phyloP scores from a whole-genome alignment of 2,329 filamentous ascomycete genomes.

The Chaetomium sp. region DNA sequence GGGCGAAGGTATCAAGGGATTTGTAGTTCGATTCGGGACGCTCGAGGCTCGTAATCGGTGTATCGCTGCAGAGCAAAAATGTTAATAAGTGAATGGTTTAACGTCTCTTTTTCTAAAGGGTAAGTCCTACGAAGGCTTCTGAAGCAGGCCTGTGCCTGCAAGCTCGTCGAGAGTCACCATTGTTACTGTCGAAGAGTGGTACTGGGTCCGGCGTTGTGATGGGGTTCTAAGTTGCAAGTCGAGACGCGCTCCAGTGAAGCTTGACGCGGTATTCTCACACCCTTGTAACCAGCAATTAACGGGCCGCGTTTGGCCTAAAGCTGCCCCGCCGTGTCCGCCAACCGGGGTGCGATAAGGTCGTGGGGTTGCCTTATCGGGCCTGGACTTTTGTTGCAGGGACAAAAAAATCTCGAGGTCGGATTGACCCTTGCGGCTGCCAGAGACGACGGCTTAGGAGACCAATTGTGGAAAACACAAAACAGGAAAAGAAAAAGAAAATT shows the following conservation, averaged over 20 bases:
- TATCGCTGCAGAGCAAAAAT: conserved; percentile 37
- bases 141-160: conserved; percentile 46
- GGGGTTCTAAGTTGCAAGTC: not conserved
- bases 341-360: conserved; percentile 32
- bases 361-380: conserved; percentile 26
- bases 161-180: conserved; percentile 52
- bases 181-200: conserved; percentile 7
- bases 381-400: conserved; percentile 22
- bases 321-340: conserved; percentile 28
- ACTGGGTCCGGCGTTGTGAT: not conserved
- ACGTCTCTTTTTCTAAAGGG: conserved; percentile 34
- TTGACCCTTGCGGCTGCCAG: conserved; percentile 17
- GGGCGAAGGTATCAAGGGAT: conserved; percentile 71
- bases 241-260: conserved; percentile 24
- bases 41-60: conserved; percentile 46
- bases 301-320: conserved; percentile 22
- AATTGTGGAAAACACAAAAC: not conserved
- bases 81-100: conserved; percentile 30
- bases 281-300: conserved; percentile 24
- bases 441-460: not conserved
- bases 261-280: conserved; percentile 19
- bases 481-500: not conserved
- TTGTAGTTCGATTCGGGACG: conserved; percentile 64
- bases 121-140: conserved; percentile 51
- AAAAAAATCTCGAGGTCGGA: conserved; percentile 31